Percentiles rank a stretch among this genome's conserved stretches.
phyloP scores from a whole-genome alignment of 1,139 yeast species.

The Yamadazyma buinensis region DNA sequence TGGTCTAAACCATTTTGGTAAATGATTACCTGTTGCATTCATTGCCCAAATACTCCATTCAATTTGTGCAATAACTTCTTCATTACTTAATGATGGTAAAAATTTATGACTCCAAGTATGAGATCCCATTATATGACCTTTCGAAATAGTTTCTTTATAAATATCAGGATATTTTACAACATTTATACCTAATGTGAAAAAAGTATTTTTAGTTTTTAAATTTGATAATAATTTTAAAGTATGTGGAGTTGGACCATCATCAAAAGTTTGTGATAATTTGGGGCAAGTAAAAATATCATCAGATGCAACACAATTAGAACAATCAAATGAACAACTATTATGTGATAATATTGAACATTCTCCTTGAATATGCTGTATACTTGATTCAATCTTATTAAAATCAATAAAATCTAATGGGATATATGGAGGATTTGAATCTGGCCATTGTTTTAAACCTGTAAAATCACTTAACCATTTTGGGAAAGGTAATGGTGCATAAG shows the following conservation, averaged over 20 bases:
- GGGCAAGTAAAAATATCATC: slow-evolving; percentile 81
- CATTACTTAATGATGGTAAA: slow-evolving; percentile 72
- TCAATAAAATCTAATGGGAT: slow-evolving; percentile 74
- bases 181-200: slow-evolving; percentile 82
- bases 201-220: slow-evolving; percentile 57
- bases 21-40: slow-evolving; percentile 86
- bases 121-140: slow-evolving; percentile 79
- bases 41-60: slow-evolving; percentile 98
- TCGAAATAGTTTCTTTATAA: slow-evolving; percentile 50
- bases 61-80: slow-evolving; percentile 80
- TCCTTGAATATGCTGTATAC: slow-evolving; percentile 53
- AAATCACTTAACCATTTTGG: slow-evolving; percentile 77
- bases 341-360: slow-evolving; percentile 46
- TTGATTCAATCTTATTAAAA: slow-evolving; percentile 44
- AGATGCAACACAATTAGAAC: slow-evolving; percentile 70
- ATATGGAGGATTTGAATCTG: slow-evolving; percentile 81
- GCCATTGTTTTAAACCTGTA: slow-evolving; percentile 78
- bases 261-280: slow-evolving; percentile 79
- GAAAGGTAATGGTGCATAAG: slow-evolving; percentile 40
- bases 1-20: slow-evolving; percentile 95
- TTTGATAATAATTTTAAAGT: slow-evolving; percentile 57
- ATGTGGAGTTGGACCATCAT: slow-evolving; percentile 86
- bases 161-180: slow-evolving; percentile 74
- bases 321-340: slow-evolving; percentile 78
- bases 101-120: slow-evolving; percentile 95